Conservation (phyloP, 176 grass and related monocot genomes). For the Pharus latifolius region DNA sequence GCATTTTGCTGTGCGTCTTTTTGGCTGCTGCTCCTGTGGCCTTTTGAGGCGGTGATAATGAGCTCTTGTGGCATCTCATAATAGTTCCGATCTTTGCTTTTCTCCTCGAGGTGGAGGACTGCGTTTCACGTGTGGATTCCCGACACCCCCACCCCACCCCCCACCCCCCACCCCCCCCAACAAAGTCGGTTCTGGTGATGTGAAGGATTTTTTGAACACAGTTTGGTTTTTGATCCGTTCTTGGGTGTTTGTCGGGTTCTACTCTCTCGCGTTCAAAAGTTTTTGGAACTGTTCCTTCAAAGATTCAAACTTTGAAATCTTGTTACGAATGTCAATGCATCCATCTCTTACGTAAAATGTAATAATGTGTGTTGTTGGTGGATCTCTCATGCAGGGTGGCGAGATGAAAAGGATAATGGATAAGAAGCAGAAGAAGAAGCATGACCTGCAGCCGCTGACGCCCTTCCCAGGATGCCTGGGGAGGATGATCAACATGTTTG, state of each 20-base stretch:
- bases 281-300: neutral
- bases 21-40: neutral
- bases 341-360: neutral
- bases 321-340: neutral
- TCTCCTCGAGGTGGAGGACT: conserved; percentile 1
- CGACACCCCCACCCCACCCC: too few species aligned
- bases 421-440: conserved; percentile 37
- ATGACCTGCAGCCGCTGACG: conserved; percentile 40
- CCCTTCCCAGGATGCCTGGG: conserved; percentile 59
- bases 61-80: conserved; percentile 7
- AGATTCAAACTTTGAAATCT: conserved; percentile 7
- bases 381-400: conserved; percentile 13
- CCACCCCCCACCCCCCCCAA: too few species aligned
- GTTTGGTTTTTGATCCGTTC: conserved; percentile 24
- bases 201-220: conserved; percentile 13
- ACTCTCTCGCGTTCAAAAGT: neutral
- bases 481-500: conserved; percentile 68
- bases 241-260: neutral
- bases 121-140: conserved; percentile 39
- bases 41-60: conserved; percentile 22
- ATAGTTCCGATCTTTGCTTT: neutral
- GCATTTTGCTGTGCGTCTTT: neutral
- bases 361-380: neutral
- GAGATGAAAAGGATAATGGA: conserved; percentile 53
- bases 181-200: conserved; percentile 4